These are phyloP conservation scores for Neurospora sp. DNA, from an alignment of 495 filamentous ascomycete genomes.

Conservation along the genomic window DNA sequence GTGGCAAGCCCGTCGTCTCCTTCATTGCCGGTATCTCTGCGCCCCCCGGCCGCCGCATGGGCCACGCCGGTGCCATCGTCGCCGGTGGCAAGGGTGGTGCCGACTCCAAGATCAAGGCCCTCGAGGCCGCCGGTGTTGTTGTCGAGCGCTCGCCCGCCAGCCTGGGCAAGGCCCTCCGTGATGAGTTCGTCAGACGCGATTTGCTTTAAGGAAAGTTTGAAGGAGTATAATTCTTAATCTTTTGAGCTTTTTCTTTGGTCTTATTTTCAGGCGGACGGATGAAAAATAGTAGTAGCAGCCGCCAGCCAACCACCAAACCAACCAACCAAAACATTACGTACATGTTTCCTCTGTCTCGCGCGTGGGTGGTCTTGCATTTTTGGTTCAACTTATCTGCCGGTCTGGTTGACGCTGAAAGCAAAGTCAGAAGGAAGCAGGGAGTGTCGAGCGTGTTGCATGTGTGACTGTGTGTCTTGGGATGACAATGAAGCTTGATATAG, in stretches of 20 bases:
- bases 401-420: not conserved
- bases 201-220: slow-evolving; percentile 52
- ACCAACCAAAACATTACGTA: not conserved
- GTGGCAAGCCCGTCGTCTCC: slow-evolving; percentile 81
- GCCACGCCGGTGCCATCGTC: slow-evolving; percentile 96
- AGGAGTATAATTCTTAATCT: not conserved
- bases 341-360: not conserved
- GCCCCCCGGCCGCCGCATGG: slow-evolving; percentile 93
- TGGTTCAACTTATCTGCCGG: not conserved
- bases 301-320: not conserved
- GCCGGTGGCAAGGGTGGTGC: slow-evolving; percentile 95
- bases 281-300: not conserved
- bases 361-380: not conserved
- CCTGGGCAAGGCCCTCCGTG: slow-evolving; percentile 84
- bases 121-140: slow-evolving; percentile 87
- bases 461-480: not conserved
- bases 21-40: slow-evolving; percentile 99
- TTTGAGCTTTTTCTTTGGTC: slow-evolving; percentile 13
- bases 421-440: not conserved
- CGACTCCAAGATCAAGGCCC: slow-evolving; percentile 91
- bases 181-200: slow-evolving; percentile 92
- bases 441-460: not conserved
- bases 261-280: not conserved
- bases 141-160: slow-evolving; percentile 90
- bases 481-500: not conserved